Conservation (phyloP, 345 rosid genomes). For the Hirschfeldia incana region DNA sequence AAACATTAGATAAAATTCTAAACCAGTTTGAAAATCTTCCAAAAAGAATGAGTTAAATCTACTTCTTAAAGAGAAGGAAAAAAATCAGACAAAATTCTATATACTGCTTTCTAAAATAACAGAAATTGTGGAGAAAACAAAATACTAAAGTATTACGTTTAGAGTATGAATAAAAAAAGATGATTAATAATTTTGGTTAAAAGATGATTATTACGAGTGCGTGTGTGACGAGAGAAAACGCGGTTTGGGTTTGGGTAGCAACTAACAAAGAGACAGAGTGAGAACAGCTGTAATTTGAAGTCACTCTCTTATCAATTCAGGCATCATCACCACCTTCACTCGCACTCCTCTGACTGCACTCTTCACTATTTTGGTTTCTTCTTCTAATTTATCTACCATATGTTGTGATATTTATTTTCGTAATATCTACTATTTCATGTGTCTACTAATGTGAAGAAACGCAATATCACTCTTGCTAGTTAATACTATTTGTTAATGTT, state of each 20-base stretch:
- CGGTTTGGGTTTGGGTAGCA: constrained; percentile 33
- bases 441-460: neutral
- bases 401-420: neutral
- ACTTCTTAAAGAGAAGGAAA: neutral
- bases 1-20: neutral
- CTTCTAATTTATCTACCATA: neutral
- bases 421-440: neutral
- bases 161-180: neutral
- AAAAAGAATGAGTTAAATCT: neutral
- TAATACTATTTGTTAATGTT: neutral
- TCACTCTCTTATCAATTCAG: constrained; percentile 28
- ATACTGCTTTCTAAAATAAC: neutral
- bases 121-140: neutral
- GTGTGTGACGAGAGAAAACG: constrained; percentile 37
- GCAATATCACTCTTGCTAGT: neutral
- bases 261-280: constrained; percentile 27
- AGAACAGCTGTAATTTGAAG: constrained; percentile 38
- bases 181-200: neutral
- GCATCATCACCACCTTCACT: constrained; percentile 25
- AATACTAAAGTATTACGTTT: neutral
- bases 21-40: neutral
- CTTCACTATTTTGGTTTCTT: constrained; percentile 6
- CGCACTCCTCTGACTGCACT: constrained; percentile 38
- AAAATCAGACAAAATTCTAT: neutral
- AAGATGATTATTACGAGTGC: constrained; percentile 13